Percentiles rank a stretch among this genome's conserved stretches.
phyloP scores from a whole-genome alignment of 768 basidiomycete genomes.

The Suillus fuscotomentosus region DNA sequence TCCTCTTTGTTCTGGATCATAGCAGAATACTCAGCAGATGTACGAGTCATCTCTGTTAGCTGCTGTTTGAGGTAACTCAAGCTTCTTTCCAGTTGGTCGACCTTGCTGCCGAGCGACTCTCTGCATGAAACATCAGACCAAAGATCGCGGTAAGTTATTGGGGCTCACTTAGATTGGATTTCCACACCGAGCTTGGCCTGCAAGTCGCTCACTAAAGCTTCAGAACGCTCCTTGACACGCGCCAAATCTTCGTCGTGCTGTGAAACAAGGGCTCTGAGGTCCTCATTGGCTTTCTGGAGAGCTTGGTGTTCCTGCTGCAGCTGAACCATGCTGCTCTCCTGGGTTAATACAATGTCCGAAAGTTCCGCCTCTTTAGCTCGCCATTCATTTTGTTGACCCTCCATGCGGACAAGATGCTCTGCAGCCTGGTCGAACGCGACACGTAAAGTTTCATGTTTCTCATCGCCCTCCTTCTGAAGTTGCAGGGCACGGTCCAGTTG shows the following conservation, averaged over 20 bases:
- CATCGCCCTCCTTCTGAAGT: constrained; percentile 76
- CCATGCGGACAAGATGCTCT: constrained; percentile 80
- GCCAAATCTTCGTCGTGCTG: constrained; percentile 81
- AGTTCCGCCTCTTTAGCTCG: constrained; percentile 62
- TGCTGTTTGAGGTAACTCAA: constrained; percentile 74
- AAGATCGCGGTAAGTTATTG: neutral
- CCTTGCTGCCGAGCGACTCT: constrained; percentile 58
- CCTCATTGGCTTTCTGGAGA: constrained; percentile 63
- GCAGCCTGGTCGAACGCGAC: constrained; percentile 82
- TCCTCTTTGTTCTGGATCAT: constrained; percentile 79
- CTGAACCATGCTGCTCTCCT: constrained; percentile 58
- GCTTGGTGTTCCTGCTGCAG: constrained; percentile 60
- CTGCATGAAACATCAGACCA: constrained; percentile 34
- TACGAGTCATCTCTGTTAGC: constrained; percentile 72
- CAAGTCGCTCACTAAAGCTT: constrained; percentile 60
- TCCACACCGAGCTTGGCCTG: constrained; percentile 72
- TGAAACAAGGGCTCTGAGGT: constrained; percentile 62
- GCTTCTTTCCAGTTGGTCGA: constrained; percentile 63
- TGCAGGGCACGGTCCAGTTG: constrained; percentile 81
- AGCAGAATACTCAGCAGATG: constrained; percentile 70
- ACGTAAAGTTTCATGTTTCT: constrained; percentile 69
- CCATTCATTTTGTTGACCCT: constrained; percentile 74
- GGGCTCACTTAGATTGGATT: constrained; percentile 54
- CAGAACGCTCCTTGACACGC: constrained; percentile 74
- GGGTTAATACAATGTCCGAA: constrained; percentile 50